Percentiles rank a stretch among this genome's conserved stretches.
Conservation (phyloP, 441 rosid species). For the Jatropha podagrica region DNA sequence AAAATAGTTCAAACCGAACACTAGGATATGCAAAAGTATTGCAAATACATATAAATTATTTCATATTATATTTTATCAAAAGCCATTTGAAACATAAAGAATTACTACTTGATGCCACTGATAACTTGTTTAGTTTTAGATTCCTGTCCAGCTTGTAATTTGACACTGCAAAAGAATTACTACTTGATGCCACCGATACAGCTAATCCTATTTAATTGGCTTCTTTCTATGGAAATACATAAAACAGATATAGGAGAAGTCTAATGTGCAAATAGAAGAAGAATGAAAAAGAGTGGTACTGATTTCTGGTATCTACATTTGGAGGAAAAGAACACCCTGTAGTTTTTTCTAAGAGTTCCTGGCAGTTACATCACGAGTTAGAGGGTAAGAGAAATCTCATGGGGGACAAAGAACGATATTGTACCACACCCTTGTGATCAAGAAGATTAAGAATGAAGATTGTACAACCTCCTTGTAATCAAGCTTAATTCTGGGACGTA, state of each 20-base stretch:
- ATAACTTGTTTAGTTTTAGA: no score
- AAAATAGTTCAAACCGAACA: no score
- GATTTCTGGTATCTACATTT: background rate
- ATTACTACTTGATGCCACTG: no score
- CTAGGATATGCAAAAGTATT: no score
- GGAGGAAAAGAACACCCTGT: background rate
- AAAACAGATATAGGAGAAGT: background rate
- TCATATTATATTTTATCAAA: no score
- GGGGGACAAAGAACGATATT: background rate
- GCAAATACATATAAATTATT: no score
- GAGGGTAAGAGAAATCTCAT: background rate
- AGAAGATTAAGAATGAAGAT: background rate
- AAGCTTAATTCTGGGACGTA: background rate
- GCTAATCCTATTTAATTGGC: background rate
- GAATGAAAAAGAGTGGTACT: background rate
- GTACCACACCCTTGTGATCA: no score
- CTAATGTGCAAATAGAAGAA: background rate
- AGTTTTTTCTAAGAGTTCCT: background rate
- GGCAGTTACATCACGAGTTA: background rate
- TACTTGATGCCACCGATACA: background rate
- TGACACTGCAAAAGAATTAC: background rate
- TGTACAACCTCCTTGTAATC: background rate
- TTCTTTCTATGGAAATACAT: background rate
- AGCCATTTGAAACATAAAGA: no score
- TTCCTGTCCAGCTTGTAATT: background rate